Conservation (phyloP, 2,329 filamentous ascomycete species). For the Colletotrichum neosansevieriae region DNA sequence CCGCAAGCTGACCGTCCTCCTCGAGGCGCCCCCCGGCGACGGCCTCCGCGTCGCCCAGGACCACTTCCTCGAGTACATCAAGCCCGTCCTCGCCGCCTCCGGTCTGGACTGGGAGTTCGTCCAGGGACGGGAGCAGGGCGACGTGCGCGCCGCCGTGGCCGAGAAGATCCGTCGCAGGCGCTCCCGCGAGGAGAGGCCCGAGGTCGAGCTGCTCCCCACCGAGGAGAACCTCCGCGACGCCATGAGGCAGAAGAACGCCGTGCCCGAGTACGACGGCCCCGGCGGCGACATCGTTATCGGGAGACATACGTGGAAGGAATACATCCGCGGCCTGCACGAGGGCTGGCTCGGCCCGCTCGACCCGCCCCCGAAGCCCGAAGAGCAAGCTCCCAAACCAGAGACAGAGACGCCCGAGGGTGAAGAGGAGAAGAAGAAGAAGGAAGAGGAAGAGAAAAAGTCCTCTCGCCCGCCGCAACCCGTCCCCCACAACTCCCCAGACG, state of each 20-base stretch:
- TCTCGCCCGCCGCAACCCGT: constrained; percentile 72
- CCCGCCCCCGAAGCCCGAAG: constrained; percentile 61
- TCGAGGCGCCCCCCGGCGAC: constrained; percentile 89
- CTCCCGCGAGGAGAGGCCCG: constrained; percentile 66
- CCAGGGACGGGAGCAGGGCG: constrained; percentile 92
- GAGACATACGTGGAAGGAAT: constrained; percentile 97
- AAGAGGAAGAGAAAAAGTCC: constrained; percentile 65
- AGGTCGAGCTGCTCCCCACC: constrained; percentile 61
- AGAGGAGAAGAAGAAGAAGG: constrained; percentile 50
- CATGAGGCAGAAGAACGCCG: constrained; percentile 73
- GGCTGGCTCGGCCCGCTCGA: constrained; percentile 93
- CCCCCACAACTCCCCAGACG: constrained; percentile 79
- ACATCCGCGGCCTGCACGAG: constrained; percentile 91
- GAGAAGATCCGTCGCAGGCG: constrained; percentile 84
- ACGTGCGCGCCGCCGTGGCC: constrained; percentile 87
- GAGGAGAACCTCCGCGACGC: constrained; percentile 72
- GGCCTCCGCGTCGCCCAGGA: constrained; percentile 87
- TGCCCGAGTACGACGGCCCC: constrained; percentile 78
- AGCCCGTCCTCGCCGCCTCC: constrained; percentile 89
- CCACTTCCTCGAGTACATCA: constrained; percentile 95
- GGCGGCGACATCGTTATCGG: constrained; percentile 91
- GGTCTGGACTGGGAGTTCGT: constrained; percentile 97
- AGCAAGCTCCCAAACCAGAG: constrained; percentile 43
- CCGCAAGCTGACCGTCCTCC: constrained; percentile 86
- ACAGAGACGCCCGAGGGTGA: constrained; percentile 41